Evolutionary conservation across 2,329 filamentous ascomycete species (phyloP), one percentile per base, ranked within the genome.

Genomic region (Talaromyces amestolkiae): DNA sequence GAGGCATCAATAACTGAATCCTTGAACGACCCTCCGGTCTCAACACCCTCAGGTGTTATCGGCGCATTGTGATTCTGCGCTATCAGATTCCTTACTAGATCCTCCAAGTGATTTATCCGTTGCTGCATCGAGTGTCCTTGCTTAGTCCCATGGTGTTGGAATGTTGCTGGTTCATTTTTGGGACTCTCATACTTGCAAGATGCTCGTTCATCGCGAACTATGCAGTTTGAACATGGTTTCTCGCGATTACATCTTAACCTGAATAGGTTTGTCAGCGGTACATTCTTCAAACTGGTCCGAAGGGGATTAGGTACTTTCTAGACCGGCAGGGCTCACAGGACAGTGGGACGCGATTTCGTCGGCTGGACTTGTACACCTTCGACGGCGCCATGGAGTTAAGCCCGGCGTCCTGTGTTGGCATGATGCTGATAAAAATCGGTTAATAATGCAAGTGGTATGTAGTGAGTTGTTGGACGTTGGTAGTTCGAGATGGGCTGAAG

Each of bases 91-190:
- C 98, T 80, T 66, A 98, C 94, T 76, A 98, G 82, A 71, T 91
- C 91, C 84, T 98, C 94, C 70, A 98, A 84, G 72, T 93, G 88
- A 82, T 98, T 93, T 80, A 98, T 98, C 76, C 95, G 91, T 75
- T 96, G 96, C 82, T 98, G 94, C 94, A 98, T 97, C 78, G 97
- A 93, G 84, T 96, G 93, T 5, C 39, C 39, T n/a, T 65, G 62
- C 39, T 47, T 60, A 22, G 47, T 17, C 27, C 17, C 37, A 22
- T 37, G 45, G 17, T 15, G 37, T 59, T 93, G 92, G 71, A 85
- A 83, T 9, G 24, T 15, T 45, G 37, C 15, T 79, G 86, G 79
- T 61, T 79, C 70, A 65, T 80, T 85, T 77, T 89, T 72, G 11
- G 72, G 71, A 66, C 78, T 88, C 83, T 92, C 96, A 79, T 92